Conservation (phyloP, 2,329 filamentous ascomycete species). For the Alternaria rosae region DNA sequence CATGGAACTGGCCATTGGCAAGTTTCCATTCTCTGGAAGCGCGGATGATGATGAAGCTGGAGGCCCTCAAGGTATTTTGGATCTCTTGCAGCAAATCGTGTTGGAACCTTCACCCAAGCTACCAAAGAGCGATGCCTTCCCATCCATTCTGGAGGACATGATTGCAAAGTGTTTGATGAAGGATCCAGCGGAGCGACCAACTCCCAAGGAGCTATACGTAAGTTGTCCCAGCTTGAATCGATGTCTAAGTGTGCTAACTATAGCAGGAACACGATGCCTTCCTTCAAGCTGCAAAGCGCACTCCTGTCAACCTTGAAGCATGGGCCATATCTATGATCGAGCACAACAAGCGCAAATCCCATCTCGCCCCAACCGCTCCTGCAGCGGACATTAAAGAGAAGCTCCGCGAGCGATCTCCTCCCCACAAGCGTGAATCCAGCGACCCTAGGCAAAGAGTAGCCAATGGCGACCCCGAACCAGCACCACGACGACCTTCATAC, state of each 20-base stretch:
- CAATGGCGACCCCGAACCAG: conserved; percentile 34
- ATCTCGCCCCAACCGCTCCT: conserved; percentile 81
- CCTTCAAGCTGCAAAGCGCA: conserved; percentile 94
- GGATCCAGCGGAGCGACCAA: conserved; percentile 85
- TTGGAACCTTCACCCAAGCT: conserved; percentile 92
- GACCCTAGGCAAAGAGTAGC: conserved; percentile 34
- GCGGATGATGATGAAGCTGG: conserved; percentile 72
- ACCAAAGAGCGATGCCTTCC: conserved; percentile 97
- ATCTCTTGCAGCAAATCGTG: conserved; percentile 95
- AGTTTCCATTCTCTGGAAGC: conserved; percentile 93
- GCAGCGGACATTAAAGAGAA: conserved; percentile 60
- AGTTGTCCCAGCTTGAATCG: conserved; percentile 44
- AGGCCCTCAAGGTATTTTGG: conserved; percentile 89
- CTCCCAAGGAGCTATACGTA: conserved; percentile 91
- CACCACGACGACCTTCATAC: conserved; percentile 50
- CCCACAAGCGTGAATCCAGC: conserved; percentile 32
- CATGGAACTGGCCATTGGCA: conserved; percentile 97
- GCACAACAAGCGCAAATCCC: conserved; percentile 92
- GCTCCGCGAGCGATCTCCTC: conserved; percentile 46
- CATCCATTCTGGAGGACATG: conserved; percentile 92
- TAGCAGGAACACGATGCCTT: conserved; percentile 89
- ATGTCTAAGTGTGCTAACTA: conserved; percentile 19
- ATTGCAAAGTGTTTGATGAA: conserved; percentile 96
- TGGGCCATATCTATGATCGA: conserved; percentile 97
- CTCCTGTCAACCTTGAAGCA: conserved; percentile 88